Base-by-base conservation (phyloP, 441 rosid species). In the Mallotus repandus region DNA sequence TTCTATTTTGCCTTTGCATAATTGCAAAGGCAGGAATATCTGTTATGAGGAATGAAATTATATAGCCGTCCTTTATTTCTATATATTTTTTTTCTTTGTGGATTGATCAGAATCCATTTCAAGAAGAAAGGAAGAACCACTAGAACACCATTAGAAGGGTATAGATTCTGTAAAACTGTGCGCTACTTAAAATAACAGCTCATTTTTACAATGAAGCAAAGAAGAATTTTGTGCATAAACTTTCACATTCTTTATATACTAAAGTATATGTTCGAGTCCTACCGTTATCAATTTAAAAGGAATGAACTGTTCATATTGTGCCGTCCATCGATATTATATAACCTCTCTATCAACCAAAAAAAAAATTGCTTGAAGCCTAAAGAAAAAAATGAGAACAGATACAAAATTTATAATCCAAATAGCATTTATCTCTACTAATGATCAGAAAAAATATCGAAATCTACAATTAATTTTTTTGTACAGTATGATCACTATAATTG, bases 51-150 rank as follows among this genome's bases (percentile, higher is more conserved):
- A 50, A 66, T 25, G 7, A 2, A 10, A 46, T 21, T 46, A 11
- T 45, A 19, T 64, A 16, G 41, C 7, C 55, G 25, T 21, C 66
- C 12, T 61, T 0, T 7, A 8, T 21, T 21, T 2, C 14, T 22
- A 4, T 18, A 21, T 29, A 29, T 29, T 1, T 29, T 52, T 52
- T 1, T 5, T 4, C 18, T 13, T 13, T 52, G 60, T 29, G 71
- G 60, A 68, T 68, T 68, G 60, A 68, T 52, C 46, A 35, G 71
- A 68, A 68, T 68, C 71, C 48, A 53, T 68, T 52, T 53, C 25
- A 21, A 52, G 35, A 35, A 15, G 29, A 68, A 52, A 68, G 69
- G 49, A 52, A 25, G 59, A 32, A 32, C 59, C 70, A 67, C 70
- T 52, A 67, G 10, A 0, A 52, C 35, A 57, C 8, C 54, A 12